Evolutionary conservation across 2,329 filamentous ascomycete genomes (phyloP).

Genomic region (Xylariaceae sp.): DNA sequence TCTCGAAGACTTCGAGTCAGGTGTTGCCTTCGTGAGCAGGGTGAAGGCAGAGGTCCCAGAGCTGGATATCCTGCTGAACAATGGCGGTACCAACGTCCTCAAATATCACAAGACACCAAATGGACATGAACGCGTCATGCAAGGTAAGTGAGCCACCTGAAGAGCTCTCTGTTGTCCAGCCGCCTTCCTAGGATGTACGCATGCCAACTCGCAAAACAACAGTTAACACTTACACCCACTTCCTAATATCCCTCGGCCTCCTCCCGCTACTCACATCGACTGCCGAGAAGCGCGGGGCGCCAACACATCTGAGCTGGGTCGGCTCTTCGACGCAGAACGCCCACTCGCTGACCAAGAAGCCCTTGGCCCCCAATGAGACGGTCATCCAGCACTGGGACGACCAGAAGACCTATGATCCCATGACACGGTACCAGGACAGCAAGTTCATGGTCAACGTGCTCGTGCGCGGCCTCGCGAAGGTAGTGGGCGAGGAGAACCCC

Average conservation of each 20-base stretch:
- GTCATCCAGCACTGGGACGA: slow-evolving; percentile 8
- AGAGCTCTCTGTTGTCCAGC: background rate
- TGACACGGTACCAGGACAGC: slow-evolving; percentile 4
- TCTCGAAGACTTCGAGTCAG: slow-evolving; percentile 9
- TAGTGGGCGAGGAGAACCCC: slow-evolving; percentile 1
- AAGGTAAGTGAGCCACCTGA: slow-evolving; percentile 3
- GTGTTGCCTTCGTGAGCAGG: slow-evolving; percentile 1
- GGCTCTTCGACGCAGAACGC: slow-evolving; percentile 6
- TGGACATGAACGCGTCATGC: slow-evolving; percentile 8
- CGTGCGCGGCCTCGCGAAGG: slow-evolving; percentile 1
- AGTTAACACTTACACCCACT: slow-evolving; percentile 10
- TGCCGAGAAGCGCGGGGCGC: slow-evolving; percentile 5
- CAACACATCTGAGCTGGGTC: slow-evolving; percentile 6
- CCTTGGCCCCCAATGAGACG: slow-evolving; percentile 2
- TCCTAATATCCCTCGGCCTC: slow-evolving; percentile 7
- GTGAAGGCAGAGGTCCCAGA: slow-evolving; percentile 8
- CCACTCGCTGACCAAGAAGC: slow-evolving; percentile 8
- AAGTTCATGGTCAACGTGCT: slow-evolving; percentile 7
- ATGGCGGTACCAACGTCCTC: slow-evolving; percentile 5
- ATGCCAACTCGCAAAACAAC: slow-evolving; percentile 6
- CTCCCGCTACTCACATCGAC: slow-evolving; percentile 8
- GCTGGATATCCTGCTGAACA: slow-evolving; percentile 11
- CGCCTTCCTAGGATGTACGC: background rate
- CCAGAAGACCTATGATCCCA: slow-evolving; percentile 1
- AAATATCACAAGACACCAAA: slow-evolving; percentile 3